These are phyloP conservation scores for Fusarium sp. DNA, from an alignment of 2,329 filamentous ascomycete species.

Conservation along the genomic window DNA sequence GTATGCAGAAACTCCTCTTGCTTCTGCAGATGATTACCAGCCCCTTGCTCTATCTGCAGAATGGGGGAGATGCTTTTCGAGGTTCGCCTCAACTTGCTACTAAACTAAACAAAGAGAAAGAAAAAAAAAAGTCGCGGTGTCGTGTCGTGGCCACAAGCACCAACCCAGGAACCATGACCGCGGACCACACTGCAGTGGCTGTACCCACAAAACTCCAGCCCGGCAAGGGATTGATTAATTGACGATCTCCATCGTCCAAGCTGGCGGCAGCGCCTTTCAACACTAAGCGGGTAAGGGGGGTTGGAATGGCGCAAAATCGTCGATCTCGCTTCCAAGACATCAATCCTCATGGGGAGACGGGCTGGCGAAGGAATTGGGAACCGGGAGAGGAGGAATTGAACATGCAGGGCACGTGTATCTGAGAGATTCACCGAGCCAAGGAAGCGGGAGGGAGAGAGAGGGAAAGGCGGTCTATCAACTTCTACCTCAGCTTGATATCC, in stretches of 20 bases:
- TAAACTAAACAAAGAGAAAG: not conserved
- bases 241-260: conserved; percentile 35
- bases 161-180: not conserved
- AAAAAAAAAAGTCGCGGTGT: conserved; percentile 4
- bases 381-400: not conserved
- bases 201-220: conserved; percentile 31
- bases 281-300: conserved; percentile 30
- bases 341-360: not conserved
- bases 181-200: not conserved
- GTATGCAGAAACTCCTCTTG: conserved; percentile 2
- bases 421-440: not conserved
- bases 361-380: not conserved
- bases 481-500: not conserved
- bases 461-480: not conserved
- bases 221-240: conserved; percentile 29
- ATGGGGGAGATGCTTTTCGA: not conserved
- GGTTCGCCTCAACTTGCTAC: not conserved
- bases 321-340: conserved; percentile 12
- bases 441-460: not conserved
- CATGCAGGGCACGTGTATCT: not conserved
- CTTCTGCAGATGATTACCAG: not conserved
- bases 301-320: conserved; percentile 19
- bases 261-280: conserved; percentile 28
- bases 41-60: not conserved
- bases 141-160: conserved; percentile 11